Conservation (phyloP, 2,329 filamentous ascomycete species). For the Elsinoe ampelina region DNA sequence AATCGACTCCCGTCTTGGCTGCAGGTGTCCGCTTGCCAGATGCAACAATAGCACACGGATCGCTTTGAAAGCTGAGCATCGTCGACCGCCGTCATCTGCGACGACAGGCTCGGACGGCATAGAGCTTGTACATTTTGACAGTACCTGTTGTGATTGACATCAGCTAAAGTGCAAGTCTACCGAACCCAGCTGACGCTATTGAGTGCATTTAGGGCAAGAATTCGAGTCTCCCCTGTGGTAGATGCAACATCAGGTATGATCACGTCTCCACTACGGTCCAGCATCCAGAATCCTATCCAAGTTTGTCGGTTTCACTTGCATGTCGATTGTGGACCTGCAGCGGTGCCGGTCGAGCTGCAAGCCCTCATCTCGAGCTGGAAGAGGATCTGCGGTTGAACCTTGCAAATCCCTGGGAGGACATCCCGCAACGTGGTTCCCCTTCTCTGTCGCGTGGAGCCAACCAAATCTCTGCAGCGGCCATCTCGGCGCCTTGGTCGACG, state of each 20-base stretch:
- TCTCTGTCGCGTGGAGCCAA: conserved; percentile 9
- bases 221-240: background rate
- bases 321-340: background rate
- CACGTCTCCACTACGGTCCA: background rate
- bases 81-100: background rate
- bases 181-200: background rate
- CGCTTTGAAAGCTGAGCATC: background rate
- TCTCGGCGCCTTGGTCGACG: background rate
- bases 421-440: conserved; percentile 4
- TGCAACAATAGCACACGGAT: background rate
- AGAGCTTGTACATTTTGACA: background rate
- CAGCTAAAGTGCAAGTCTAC: background rate
- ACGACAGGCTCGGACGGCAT: conserved; percentile 3
- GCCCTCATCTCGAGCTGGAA: background rate
- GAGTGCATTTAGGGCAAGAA: background rate
- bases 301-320: conserved; percentile 10
- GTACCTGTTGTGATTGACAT: background rate
- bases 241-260: background rate
- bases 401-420: conserved; percentile 1
- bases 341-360: background rate
- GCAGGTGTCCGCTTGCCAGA: background rate
- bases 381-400: conserved; percentile 6
- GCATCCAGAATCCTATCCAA: conserved; percentile 5
- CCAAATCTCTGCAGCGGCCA: background rate
- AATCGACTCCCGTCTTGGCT: conserved; percentile 9